Base-by-base conservation (phyloP, 2,329 filamentous ascomycete species). In the Boeremia exigua region DNA sequence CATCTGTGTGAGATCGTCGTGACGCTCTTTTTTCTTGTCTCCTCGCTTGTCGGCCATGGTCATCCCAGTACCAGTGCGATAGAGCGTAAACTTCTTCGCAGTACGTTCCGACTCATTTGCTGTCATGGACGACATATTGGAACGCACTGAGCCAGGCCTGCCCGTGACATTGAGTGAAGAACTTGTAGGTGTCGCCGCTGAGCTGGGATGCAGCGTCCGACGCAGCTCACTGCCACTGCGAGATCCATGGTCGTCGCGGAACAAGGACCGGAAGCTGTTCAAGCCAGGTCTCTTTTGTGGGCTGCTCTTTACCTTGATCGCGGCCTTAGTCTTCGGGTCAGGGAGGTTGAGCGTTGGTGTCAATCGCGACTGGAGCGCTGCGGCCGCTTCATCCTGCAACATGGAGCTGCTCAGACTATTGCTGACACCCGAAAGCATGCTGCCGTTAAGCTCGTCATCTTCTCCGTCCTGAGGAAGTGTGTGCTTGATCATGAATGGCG, bases 1-100 rank as follows among this genome's bases (percentile, higher is more conserved):
- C 95, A 99, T 99, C 79, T 96, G 92, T 10, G 92, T 95, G 37
- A 99, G 81, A 71, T 99, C 96, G 71, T 99, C 95, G 1, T 89
- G 89, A 5, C 86, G 84, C 56, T 86, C 84, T 51, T 88, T 85
- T 25, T 86, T 84, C 54, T 84, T 66, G 36, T 47, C 56, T 1
- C 59, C 72, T 70, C 54, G 76, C 74, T 64, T 82, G 78, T 72
- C 82, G 76, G 33, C 52, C 37, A 46, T 37, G 2, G 44, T 49
- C 40, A 63, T 82, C 77, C 67, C 61, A 6, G 69, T 71, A 12
- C 80, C 77, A 48, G 75, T 61, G 58, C 78, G 62, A 76, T 71
- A 70, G 27, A 76, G 65, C 2, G 59, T 60, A 54, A 76, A 75
- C 14, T 74, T 71, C 62, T 76, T 78, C 12, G 68, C 62, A 2